Evolutionary conservation across 257 asterid species (phyloP).

Genomic region (Rubia yunnanensis): DNA sequence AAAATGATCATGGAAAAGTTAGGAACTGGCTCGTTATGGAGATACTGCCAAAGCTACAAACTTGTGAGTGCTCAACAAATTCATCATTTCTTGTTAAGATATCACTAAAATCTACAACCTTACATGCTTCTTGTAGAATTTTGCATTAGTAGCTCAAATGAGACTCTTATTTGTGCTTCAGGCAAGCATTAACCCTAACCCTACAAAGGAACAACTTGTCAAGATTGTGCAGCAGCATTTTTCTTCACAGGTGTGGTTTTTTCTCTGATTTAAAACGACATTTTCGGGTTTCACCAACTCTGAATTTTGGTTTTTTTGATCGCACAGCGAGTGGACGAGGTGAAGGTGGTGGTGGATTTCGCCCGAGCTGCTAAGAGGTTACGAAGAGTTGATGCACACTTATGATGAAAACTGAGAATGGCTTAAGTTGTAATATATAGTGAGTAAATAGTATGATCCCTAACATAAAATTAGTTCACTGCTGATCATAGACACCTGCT

Average conservation of each 20-base stretch:
- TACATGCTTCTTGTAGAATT: neutral
- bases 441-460: constrained; percentile 26
- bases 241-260: constrained; percentile 48
- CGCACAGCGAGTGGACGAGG: constrained; percentile 68
- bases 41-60: constrained; percentile 71
- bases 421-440: constrained; percentile 14
- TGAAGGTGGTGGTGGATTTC: constrained; percentile 65
- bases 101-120: neutral
- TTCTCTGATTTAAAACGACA: neutral
- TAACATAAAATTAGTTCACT: constrained; percentile 30
- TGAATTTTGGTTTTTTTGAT: constrained; percentile 5
- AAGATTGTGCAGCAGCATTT: constrained; percentile 65
- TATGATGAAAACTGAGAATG: constrained; percentile 17
- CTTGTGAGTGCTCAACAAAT: constrained; percentile 37
- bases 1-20: constrained; percentile 59
- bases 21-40: constrained; percentile 76
- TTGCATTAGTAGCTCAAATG: neutral
- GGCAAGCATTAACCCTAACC: constrained; percentile 52
- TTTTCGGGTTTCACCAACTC: neutral
- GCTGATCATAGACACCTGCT: constrained; percentile 36
- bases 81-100: neutral
- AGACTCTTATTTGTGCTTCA: constrained; percentile 16
- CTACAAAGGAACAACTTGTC: constrained; percentile 59
- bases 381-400: constrained; percentile 30
- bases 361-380: constrained; percentile 62